Percentiles rank a stretch among this genome's conserved stretches.
Evolutionary conservation across 345 rosid genomes (phyloP).

Genomic region (Kandelia obovata): DNA sequence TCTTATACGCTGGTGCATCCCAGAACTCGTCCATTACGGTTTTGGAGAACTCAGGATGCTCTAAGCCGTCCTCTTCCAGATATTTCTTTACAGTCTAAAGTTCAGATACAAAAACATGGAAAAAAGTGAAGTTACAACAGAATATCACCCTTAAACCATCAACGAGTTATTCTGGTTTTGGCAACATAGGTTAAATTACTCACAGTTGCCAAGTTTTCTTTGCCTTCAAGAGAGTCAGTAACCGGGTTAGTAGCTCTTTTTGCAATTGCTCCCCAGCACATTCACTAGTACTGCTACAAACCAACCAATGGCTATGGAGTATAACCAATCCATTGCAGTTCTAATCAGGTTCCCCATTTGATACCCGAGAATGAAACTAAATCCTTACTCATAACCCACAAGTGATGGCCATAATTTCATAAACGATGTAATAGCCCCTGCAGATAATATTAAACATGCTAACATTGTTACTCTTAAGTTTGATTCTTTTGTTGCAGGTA

Average conservation of each 20-base stretch:
- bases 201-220: neutral
- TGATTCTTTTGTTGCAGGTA: neutral
- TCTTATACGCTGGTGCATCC: slow-evolving; percentile 57
- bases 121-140: neutral
- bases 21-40: slow-evolving; percentile 57
- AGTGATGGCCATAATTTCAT: slow-evolving; percentile 66
- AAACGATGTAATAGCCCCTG: slow-evolving; percentile 58
- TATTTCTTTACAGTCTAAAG: slow-evolving; percentile 62
- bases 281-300: slow-evolving; percentile 61
- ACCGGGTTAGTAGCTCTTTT: slow-evolving; percentile 42
- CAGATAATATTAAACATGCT: slow-evolving; percentile 6
- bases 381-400: slow-evolving; percentile 61
- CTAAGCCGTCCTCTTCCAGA: slow-evolving; percentile 44
- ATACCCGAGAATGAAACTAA: slow-evolving; percentile 56
- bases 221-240: slow-evolving; percentile 70
- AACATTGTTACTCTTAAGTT: neutral
- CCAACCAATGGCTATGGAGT: slow-evolving; percentile 64
- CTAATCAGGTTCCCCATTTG: slow-evolving; percentile 58
- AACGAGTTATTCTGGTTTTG: too few species aligned
- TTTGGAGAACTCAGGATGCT: slow-evolving; percentile 51
- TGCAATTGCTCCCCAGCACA: slow-evolving; percentile 58
- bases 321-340: slow-evolving; percentile 58
- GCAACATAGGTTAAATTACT: neutral
- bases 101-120: neutral
- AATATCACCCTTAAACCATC: too few species aligned